Evolutionary conservation across 2,329 filamentous ascomycete species (phyloP).

Genomic region (Penicillium sp.): DNA sequence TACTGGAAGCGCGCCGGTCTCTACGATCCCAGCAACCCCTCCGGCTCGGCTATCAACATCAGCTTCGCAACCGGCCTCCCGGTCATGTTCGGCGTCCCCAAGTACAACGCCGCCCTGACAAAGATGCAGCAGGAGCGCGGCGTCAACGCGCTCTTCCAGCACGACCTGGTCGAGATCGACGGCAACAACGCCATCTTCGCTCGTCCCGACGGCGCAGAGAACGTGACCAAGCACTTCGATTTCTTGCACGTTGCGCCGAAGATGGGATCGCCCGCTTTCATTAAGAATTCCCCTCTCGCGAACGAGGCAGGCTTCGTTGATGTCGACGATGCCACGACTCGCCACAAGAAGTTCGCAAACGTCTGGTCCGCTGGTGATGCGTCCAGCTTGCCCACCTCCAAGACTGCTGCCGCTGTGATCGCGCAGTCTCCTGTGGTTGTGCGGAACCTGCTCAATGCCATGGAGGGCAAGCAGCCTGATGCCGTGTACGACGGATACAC

Average conservation of each 20-base stretch:
- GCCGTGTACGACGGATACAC: conserved; percentile 57
- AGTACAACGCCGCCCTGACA: conserved; percentile 58
- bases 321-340: conserved; percentile 55
- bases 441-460: conserved; percentile 46
- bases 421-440: conserved; percentile 55
- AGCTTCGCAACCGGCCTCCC: conserved; percentile 58
- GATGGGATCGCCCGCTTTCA: conserved; percentile 58
- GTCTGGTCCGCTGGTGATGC: conserved; percentile 63
- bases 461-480: conserved; percentile 50
- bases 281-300: conserved; percentile 56
- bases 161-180: conserved; percentile 56
- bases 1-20: conserved; percentile 58
- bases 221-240: conserved; percentile 54
- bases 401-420: conserved; percentile 57
- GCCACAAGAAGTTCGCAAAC: conserved; percentile 56
- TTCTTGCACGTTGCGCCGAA: conserved; percentile 60
- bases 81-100: conserved; percentile 62
- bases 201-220: conserved; percentile 43
- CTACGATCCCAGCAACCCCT: conserved; percentile 46
- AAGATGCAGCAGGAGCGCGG: conserved; percentile 55
- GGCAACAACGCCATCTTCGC: conserved; percentile 57
- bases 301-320: conserved; percentile 61
- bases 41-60: conserved; percentile 51
- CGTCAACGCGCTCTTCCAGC: conserved; percentile 61
- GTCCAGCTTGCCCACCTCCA: conserved; percentile 60